These are phyloP conservation scores for Tephrocybe sp. DNA, from an alignment of 768 basidiomycete species.

Conservation along the genomic window DNA sequence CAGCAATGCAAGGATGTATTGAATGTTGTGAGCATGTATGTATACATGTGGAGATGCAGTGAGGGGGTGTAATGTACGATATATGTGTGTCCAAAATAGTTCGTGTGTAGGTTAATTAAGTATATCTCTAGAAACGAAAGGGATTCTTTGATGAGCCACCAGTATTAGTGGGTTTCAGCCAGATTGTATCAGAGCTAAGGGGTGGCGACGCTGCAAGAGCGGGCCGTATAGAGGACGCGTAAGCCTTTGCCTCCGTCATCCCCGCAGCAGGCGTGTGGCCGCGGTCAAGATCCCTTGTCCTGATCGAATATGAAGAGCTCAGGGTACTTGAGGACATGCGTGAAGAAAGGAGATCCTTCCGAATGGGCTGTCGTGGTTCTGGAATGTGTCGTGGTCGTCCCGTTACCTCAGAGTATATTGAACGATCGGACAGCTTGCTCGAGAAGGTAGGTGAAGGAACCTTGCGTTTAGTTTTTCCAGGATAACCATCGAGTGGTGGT, in stretches of 20 bases:
- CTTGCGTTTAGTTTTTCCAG: constrained; percentile 15
- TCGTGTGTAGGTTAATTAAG: too few species aligned
- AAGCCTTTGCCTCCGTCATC: constrained; percentile 59
- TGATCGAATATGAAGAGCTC: constrained; percentile 33
- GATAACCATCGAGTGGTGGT: constrained; percentile 33
- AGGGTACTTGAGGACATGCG: constrained; percentile 49
- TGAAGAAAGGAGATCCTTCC: constrained; percentile 40
- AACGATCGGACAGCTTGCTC: constrained; percentile 40
- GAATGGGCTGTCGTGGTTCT: constrained; percentile 73
- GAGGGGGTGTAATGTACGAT: constrained; percentile 8
- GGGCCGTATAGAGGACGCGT: constrained; percentile 48
- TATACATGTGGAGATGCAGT: too few species aligned
- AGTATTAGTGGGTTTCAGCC: constrained; percentile 40
- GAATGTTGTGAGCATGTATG: too few species aligned
- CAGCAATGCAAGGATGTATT: constrained; percentile 8
- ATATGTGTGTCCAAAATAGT: too few species aligned
- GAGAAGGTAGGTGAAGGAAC: constrained; percentile 15
- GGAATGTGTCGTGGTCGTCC: constrained; percentile 58
- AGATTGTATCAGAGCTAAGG: constrained; percentile 34
- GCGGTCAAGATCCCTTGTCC: constrained; percentile 13
- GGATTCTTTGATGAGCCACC: constrained; percentile 53
- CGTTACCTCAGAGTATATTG: constrained; percentile 69
- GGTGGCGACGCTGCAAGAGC: constrained; percentile 25
- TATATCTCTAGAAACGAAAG: constrained; percentile 34
- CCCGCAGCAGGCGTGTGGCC: constrained; percentile 16